A percentile compares a stretch with the other conserved stretches of the same genome.
Evolutionary conservation across 805 yeast species (phyloP).

Genomic region (Lipomyces japonicus): DNA sequence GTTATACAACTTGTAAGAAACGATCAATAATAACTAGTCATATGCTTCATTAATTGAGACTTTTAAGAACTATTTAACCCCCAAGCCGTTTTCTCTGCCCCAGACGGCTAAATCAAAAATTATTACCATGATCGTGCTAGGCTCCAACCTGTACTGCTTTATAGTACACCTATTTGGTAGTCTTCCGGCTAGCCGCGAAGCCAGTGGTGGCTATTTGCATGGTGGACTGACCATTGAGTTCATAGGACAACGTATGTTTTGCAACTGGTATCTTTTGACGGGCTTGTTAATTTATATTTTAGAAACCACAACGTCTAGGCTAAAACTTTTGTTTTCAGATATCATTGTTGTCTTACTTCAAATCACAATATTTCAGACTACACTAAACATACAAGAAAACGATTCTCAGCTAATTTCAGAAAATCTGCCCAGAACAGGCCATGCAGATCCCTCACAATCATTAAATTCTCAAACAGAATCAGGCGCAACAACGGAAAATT

Average conservation of each 20-base stretch:
- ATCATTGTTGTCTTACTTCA: constrained; percentile 13
- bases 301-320: constrained; percentile 20
- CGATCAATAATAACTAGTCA: background rate
- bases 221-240: constrained; percentile 29
- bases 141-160: constrained; percentile 19
- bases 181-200: constrained; percentile 23
- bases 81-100: constrained; percentile 26
- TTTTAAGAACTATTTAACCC: constrained; percentile 28
- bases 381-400: constrained; percentile 5
- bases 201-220: constrained; percentile 24
- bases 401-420: too few species aligned
- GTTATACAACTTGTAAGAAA: constrained; percentile 24
- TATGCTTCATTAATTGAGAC: too few species aligned
- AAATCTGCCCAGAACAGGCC: background rate
- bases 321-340: constrained; percentile 12
- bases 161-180: constrained; percentile 17
- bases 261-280: background rate
- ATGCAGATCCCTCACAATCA: background rate
- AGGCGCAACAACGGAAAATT: background rate
- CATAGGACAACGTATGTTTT: constrained; percentile 24
- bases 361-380: constrained; percentile 6
- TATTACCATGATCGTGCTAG: constrained; percentile 10
- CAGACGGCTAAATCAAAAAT: constrained; percentile 12
- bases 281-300: background rate
- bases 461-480: background rate